Percentiles rank a stretch among this genome's conserved stretches.
Conservation (phyloP, 495 filamentous ascomycete species). For the Recurvomyces mirabilis region DNA sequence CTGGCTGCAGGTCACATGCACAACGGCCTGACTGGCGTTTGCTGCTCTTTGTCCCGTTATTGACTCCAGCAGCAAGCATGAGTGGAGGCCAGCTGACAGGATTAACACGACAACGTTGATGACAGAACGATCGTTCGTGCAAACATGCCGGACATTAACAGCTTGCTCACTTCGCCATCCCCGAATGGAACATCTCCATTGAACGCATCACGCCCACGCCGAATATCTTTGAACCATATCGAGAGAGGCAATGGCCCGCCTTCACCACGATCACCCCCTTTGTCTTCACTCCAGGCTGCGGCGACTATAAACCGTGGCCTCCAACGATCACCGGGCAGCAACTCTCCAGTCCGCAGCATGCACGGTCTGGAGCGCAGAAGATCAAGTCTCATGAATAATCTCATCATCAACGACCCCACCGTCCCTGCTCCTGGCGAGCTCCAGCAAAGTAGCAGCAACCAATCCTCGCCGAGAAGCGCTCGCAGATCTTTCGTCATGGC, state of each 20-base stretch:
- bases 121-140: no score
- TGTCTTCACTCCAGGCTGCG: constrained; percentile 51
- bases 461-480: constrained; percentile 30
- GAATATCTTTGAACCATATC: constrained; percentile 24
- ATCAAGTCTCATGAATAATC: constrained; percentile 60
- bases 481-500: constrained; percentile 5
- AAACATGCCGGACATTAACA: constrained; percentile 3
- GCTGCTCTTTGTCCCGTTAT: no score
- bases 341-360: constrained; percentile 32
- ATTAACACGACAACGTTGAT: no score
- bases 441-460: constrained; percentile 19
- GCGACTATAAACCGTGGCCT: constrained; percentile 61
- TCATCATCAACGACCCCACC: constrained; percentile 58
- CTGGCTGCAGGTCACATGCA: no score
- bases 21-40: no score
- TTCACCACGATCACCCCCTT: constrained; percentile 44
- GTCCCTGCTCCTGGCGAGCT: constrained; percentile 54
- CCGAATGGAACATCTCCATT: constrained; percentile 32
- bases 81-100: no score
- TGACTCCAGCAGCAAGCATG: no score
- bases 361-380: constrained; percentile 37
- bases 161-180: constrained; percentile 45
- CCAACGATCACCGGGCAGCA: constrained; percentile 48
- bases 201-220: constrained; percentile 25
- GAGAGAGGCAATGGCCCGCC: constrained; percentile 7